Percentiles rank a stretch among this genome's conserved stretches.
These are phyloP conservation scores for Sanchytrium tribonematis DNA, from an alignment of 371 early-diverging fungal genomes.

Conservation along the genomic window DNA sequence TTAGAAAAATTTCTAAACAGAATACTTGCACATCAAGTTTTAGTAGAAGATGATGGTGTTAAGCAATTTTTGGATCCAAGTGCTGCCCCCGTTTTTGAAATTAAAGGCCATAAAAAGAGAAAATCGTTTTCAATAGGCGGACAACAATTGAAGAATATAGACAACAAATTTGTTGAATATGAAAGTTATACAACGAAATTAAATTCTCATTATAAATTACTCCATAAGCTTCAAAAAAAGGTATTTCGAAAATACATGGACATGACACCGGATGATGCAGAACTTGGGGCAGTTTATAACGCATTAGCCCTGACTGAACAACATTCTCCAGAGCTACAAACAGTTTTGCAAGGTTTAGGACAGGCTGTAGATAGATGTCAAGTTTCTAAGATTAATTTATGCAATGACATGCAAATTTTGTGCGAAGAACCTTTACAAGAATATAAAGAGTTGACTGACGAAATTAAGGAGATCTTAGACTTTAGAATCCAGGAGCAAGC, in stretches of 20 bases:
- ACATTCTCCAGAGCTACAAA: neutral
- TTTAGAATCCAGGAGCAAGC: neutral
- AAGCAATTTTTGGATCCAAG: neutral
- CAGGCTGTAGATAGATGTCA: neutral
- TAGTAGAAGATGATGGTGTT: constrained; percentile 10
- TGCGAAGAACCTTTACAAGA: neutral
- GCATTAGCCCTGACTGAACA: neutral
- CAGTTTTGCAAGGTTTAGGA: neutral
- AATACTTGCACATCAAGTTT: constrained; percentile 44
- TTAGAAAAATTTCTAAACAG: constrained; percentile 61
- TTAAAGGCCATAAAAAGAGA: neutral
- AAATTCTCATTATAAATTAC: neutral
- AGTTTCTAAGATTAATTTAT: neutral
- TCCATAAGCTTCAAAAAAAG: neutral
- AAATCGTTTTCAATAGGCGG: neutral
- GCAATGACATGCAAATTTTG: neutral
- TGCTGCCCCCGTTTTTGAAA: neutral
- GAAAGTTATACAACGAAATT: neutral
- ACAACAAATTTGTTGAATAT: neutral
- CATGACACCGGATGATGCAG: neutral
- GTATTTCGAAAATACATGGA: neutral
- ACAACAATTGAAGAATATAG: neutral
- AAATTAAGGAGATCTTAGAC: neutral
- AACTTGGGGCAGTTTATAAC: neutral
- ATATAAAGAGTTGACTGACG: neutral